Percentiles rank a stretch among this genome's conserved stretches.
These are phyloP conservation scores for Chrysosporium queenslandicum DNA, from an alignment of 2,329 filamentous ascomycete species.

Conservation along the genomic window DNA sequence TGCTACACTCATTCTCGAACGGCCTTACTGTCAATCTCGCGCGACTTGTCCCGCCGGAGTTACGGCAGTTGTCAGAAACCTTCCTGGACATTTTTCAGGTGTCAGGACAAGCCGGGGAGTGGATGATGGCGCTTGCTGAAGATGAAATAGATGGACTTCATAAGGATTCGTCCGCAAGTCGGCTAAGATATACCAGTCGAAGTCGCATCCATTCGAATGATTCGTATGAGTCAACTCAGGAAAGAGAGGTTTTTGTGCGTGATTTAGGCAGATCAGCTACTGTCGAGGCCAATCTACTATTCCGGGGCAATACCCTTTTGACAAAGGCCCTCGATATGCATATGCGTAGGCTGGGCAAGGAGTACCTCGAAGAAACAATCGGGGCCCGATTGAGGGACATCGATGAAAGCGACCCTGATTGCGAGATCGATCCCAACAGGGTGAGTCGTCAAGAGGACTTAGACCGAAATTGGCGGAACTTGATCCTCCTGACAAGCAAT, in stretches of 20 bases:
- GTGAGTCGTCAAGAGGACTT: slow-evolving; percentile 59
- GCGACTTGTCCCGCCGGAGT: slow-evolving; percentile 62
- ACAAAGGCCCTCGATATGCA: slow-evolving; percentile 91
- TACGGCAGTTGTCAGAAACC: slow-evolving; percentile 72
- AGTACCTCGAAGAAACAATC: slow-evolving; percentile 80
- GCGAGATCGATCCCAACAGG: slow-evolving; percentile 86
- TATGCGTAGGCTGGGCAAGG: slow-evolving; percentile 87
- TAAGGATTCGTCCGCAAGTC: slow-evolving; percentile 62
- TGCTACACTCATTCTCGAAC: slow-evolving; percentile 74
- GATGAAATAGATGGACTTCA: slow-evolving; percentile 93
- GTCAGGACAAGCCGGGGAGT: slow-evolving; percentile 70
- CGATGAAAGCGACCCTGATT: slow-evolving; percentile 80
- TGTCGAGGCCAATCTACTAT: slow-evolving; percentile 82
- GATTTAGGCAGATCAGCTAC: slow-evolving; percentile 56
- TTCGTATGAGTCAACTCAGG: slow-evolving; percentile 46
- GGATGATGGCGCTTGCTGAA: slow-evolving; percentile 87
- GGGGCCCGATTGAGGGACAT: slow-evolving; percentile 81
- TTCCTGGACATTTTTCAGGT: slow-evolving; percentile 94
- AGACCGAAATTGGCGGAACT: slow-evolving; percentile 68
- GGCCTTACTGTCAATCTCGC: slow-evolving; percentile 79
- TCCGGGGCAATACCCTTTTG: slow-evolving; percentile 85
- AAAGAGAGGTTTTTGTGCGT: slow-evolving; percentile 51
- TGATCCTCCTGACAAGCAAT: slow-evolving; percentile 67
- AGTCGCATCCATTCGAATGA: slow-evolving; percentile 56
- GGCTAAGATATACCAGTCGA: slow-evolving; percentile 52